Percentiles rank a stretch among this genome's conserved stretches.
phyloP scores from a whole-genome alignment of 2,329 filamentous ascomycete species.

The Drechslerella dactyloides region DNA sequence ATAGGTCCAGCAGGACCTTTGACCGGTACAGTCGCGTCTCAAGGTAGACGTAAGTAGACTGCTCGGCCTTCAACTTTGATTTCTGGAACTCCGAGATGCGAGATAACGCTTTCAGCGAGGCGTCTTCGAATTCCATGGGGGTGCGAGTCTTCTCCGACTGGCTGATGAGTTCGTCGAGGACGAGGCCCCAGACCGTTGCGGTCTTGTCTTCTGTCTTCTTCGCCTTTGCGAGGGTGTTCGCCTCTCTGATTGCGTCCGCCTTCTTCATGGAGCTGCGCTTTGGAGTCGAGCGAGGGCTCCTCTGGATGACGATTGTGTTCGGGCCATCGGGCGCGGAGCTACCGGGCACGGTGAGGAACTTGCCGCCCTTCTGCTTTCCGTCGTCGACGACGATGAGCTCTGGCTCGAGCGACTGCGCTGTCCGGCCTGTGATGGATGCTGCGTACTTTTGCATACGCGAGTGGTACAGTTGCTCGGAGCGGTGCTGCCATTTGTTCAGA shows the following conservation, averaged over 20 bases:
- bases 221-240: conserved; percentile 43
- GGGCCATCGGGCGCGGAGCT: background rate
- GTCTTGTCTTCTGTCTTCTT: conserved; percentile 48
- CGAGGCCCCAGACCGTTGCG: conserved; percentile 6
- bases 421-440: conserved; percentile 70
- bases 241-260: conserved; percentile 36
- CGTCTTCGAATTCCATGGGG: conserved; percentile 19
- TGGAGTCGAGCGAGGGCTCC: background rate
- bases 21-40: conserved; percentile 27
- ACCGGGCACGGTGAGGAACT: conserved; percentile 4
- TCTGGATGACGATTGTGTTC: background rate
- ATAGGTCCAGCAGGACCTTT: conserved; percentile 30
- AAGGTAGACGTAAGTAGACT: conserved; percentile 24
- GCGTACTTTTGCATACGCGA: conserved; percentile 72
- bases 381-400: conserved; percentile 67
- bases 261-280: conserved; percentile 24
- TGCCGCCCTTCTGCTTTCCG: conserved; percentile 52
- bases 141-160: conserved; percentile 20
- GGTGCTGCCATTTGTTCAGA: conserved; percentile 54
- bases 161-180: conserved; percentile 21
- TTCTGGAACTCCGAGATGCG: conserved; percentile 35
- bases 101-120: conserved; percentile 12
- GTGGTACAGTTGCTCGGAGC: conserved; percentile 70
- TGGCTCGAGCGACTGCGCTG: conserved; percentile 69
- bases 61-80: conserved; percentile 21